phyloP scores from a whole-genome alignment of 495 filamentous ascomycete genomes.

The Hypoxylon lienhwacheense region DNA sequence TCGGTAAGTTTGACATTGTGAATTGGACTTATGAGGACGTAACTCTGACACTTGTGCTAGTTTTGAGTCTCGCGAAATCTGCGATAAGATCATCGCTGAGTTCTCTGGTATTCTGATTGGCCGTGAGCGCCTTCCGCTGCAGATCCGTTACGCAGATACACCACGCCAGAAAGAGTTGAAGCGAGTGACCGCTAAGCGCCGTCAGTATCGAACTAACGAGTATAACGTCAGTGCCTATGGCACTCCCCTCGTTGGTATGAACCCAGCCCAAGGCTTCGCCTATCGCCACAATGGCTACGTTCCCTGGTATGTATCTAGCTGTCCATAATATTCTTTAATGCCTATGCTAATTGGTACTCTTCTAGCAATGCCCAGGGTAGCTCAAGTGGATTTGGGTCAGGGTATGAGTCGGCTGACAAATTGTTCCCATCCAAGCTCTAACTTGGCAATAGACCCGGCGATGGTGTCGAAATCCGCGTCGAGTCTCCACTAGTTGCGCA shows the following conservation, averaged over 20 bases:
- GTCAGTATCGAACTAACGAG: slow-evolving; percentile 91
- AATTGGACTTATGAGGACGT: background rate
- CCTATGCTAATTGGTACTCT: slow-evolving; percentile 3
- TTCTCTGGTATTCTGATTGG: slow-evolving; percentile 75
- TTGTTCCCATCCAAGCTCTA: background rate
- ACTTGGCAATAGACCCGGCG: slow-evolving; percentile 39
- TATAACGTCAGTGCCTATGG: slow-evolving; percentile 74
- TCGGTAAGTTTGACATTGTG: slow-evolving; percentile 59
- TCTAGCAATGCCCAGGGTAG: slow-evolving; percentile 4
- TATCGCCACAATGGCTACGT: slow-evolving; percentile 23
- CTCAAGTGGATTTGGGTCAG: background rate
- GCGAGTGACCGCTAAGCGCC: slow-evolving; percentile 86
- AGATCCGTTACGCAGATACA: slow-evolving; percentile 96
- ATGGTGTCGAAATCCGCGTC: slow-evolving; percentile 52
- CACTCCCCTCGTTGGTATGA: slow-evolving; percentile 54
- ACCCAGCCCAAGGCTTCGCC: slow-evolving; percentile 43
- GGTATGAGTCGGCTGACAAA: slow-evolving; percentile 7
- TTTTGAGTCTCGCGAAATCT: slow-evolving; percentile 84
- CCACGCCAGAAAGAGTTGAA: slow-evolving; percentile 95
- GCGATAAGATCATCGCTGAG: slow-evolving; percentile 78
- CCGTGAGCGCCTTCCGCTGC: slow-evolving; percentile 74
- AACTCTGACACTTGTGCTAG: slow-evolving; percentile 48
- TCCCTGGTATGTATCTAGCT: slow-evolving; percentile 6
- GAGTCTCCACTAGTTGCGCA: slow-evolving; percentile 54
- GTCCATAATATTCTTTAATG: background rate